Base-by-base conservation (phyloP, 331 rosid genomes). In the Quercus tomentella region DNA sequence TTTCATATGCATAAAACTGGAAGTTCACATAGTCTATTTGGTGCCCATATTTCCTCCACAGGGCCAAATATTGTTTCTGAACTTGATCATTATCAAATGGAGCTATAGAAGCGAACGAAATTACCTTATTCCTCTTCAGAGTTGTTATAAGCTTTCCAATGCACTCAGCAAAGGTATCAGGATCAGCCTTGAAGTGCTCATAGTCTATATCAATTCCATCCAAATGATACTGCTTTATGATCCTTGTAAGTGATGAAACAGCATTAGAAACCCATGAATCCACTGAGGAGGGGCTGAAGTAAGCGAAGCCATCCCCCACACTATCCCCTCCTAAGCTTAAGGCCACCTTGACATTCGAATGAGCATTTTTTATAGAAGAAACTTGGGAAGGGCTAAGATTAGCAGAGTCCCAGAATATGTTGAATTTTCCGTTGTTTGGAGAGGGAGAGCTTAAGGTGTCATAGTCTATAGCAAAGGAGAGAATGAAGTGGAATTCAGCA, bases 131-230 rank as follows among this genome's bases (percentile, higher is more conserved):
- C 3, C 51, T 41, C 83, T 89, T 93, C 2, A 91, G 86, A 7
- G 88, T 85, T 66, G 77, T 71, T 22, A 91, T 87, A 1, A 91
- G 70, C 74, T 52, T 70, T 14, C 96, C 97, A 0, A 88, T 79
- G 79, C 91, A 91, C 72, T 89, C 87, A 2, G 96, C 82, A 12
- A 93, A 91, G 1, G 94, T 91, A 7, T 80, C 8, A 1, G 94
- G 94, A 17, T 91, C 91, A 4, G 88, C 11, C 4, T 82, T 65
- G 67, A 91, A 93, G 30, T 93, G 92, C 74, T 93, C 97, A 3
- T 93, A 93, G 55, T 91, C 96, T 3, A 93, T 82, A 79, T 93
- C 97, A 17, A 91, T 88, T 22, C 97, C 93, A 4, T 93, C 97
- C 1, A 91, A 69, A 31, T 89, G 84, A 55, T 87, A 87, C 7